These are phyloP conservation scores for Paracamarosporium sp. DNA, from an alignment of 2,329 filamentous ascomycete genomes.

Conservation along the genomic window DNA sequence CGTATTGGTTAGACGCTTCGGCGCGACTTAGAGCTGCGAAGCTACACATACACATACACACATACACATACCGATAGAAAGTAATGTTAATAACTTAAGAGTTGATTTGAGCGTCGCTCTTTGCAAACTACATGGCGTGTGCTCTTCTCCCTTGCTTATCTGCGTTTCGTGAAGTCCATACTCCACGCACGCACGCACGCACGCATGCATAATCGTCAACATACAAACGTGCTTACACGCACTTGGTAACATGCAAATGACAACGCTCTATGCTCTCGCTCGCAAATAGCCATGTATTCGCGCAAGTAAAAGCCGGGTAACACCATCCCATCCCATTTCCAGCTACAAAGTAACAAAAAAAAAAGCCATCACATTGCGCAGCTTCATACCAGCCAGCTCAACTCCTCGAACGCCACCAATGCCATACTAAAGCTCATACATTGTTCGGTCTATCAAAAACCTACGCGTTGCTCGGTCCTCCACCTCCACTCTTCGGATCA, in stretches of 20 bases:
- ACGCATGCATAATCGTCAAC: background rate
- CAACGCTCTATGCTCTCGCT: background rate
- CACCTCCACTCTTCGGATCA: slow-evolving; percentile 61
- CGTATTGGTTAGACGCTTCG: too few species aligned
- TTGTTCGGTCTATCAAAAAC: slow-evolving; percentile 36
- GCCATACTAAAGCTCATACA: slow-evolving; percentile 27
- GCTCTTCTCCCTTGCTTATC: too few species aligned
- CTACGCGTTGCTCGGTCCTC: slow-evolving; percentile 45
- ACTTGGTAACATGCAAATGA: background rate
- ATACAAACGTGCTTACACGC: background rate
- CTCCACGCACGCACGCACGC: too few species aligned
- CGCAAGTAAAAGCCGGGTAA: background rate
- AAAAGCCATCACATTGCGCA: background rate
- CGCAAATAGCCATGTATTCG: background rate
- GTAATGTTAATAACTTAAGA: too few species aligned
- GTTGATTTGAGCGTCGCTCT: too few species aligned
- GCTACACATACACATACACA: too few species aligned
- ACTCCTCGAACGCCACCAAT: slow-evolving; percentile 2
- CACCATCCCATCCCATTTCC: background rate
- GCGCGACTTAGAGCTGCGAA: too few species aligned
- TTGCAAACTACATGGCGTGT: too few species aligned
- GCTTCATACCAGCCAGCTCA: background rate
- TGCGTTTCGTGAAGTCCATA: too few species aligned
- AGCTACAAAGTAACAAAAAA: background rate
- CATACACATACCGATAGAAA: too few species aligned